Conservation (phyloP, 2,329 filamentous ascomycete genomes). For the Fusarium incarnatum region DNA sequence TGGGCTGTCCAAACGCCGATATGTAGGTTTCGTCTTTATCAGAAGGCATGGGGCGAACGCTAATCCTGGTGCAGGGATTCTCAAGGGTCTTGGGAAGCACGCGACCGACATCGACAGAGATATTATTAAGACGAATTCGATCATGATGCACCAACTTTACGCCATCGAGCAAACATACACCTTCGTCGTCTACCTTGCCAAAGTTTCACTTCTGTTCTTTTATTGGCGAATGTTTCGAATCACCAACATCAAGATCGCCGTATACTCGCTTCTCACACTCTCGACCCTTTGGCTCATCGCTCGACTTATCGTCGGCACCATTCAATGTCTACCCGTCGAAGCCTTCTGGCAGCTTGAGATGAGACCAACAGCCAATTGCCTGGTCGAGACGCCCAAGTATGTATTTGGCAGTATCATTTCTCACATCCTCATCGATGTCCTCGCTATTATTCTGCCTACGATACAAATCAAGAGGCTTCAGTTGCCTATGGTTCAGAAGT, state of each 20-base stretch:
- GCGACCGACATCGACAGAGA: not conserved
- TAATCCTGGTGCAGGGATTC: not conserved
- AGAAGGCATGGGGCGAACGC: no score
- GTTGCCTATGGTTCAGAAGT: not conserved
- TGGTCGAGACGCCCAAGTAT: not conserved
- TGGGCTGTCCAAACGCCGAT: not conserved
- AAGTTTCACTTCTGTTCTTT: not conserved
- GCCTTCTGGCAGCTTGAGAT: not conserved
- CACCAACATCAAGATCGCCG: not conserved
- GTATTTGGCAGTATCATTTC: not conserved
- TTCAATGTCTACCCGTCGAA: not conserved
- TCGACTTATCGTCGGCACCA: not conserved
- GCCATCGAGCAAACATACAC: not conserved
- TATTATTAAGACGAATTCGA: fast-evolving
- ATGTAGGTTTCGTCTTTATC: not conserved
- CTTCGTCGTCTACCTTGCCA: not conserved
- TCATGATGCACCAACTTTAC: not conserved
- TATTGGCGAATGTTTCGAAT: not conserved
- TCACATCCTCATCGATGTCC: not conserved
- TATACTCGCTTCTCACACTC: not conserved
- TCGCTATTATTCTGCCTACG: not conserved
- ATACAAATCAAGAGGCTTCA: not conserved
- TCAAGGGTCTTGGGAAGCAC: not conserved
- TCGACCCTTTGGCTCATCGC: not conserved
- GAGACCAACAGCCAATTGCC: not conserved